Conservation (phyloP, 2,329 filamentous ascomycete species). For the Massarina eburnea region DNA sequence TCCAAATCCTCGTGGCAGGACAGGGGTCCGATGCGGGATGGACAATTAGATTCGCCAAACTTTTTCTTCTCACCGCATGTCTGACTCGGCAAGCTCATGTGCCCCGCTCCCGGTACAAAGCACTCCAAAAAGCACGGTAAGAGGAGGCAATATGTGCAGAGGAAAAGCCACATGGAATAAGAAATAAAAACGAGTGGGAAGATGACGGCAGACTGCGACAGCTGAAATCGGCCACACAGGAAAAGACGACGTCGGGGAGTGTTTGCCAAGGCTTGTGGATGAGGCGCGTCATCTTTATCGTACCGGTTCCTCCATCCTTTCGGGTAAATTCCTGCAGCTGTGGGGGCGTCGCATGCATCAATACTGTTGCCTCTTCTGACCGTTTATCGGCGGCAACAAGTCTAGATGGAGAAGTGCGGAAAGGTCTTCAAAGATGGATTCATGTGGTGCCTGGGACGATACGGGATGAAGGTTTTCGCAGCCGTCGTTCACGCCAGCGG, state of each 20-base stretch:
- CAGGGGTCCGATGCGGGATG: background rate
- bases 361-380: background rate
- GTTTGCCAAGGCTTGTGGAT: background rate
- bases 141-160: background rate
- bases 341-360: background rate
- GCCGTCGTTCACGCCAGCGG: conserved; percentile 34
- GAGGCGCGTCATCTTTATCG: background rate
- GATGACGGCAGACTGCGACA: no score
- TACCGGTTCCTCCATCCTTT: background rate
- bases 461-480: background rate
- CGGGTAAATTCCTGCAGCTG: background rate
- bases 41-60: background rate
- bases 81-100: background rate
- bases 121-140: background rate
- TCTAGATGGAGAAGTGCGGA: no score
- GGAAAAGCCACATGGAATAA: no score
- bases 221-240: no score
- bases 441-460: background rate
- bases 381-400: background rate
- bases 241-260: background rate
- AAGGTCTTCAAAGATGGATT: no score
- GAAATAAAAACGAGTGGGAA: no score
- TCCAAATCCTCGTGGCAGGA: background rate
- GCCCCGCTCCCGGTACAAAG: background rate
- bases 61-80: background rate